Evolutionary conservation across 805 yeast genomes (phyloP).

Genomic region (Kluyveromyces starmeri): DNA sequence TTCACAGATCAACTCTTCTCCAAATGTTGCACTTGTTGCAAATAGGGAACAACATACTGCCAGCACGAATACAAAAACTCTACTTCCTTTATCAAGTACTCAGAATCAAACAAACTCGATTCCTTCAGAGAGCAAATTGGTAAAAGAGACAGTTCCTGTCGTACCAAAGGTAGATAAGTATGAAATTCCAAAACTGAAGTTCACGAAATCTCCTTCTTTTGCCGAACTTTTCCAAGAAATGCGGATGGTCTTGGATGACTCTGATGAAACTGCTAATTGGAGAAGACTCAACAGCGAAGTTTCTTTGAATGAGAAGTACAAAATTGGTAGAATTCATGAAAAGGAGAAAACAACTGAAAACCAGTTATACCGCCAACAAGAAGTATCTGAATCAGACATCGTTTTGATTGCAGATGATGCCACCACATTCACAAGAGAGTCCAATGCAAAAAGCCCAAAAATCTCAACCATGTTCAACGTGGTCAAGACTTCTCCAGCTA

Average conservation of each 20-base stretch:
- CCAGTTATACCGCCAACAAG: background rate
- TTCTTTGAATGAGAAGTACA: conserved; percentile 9
- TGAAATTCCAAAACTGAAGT: conserved; percentile 4
- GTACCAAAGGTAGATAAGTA: conserved; percentile 16
- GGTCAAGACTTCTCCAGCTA: conserved; percentile 18
- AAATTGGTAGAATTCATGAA: conserved; percentile 1
- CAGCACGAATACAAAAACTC: no score
- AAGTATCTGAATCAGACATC: background rate
- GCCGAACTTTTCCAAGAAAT: conserved; percentile 25
- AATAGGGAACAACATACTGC: no score
- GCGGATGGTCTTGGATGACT: conserved; percentile 24
- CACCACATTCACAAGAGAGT: background rate
- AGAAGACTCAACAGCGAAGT: conserved; percentile 19
- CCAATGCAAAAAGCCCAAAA: background rate
- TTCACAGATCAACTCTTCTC: no score
- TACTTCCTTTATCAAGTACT: no score
- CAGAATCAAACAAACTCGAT: no score
- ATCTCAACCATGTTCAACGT: conserved; percentile 13
- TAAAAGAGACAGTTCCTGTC: conserved; percentile 5
- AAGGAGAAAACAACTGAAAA: background rate
- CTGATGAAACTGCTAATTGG: conserved; percentile 28
- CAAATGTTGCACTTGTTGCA: no score
- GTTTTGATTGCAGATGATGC: background rate
- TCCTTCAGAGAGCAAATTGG: no score
- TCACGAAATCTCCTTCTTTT: conserved; percentile 25